Evolutionary conservation across 2,329 filamentous ascomycete genomes (phyloP), one percentile per base, ranked within the genome.

Genomic region (Fusarium azukiicola): DNA sequence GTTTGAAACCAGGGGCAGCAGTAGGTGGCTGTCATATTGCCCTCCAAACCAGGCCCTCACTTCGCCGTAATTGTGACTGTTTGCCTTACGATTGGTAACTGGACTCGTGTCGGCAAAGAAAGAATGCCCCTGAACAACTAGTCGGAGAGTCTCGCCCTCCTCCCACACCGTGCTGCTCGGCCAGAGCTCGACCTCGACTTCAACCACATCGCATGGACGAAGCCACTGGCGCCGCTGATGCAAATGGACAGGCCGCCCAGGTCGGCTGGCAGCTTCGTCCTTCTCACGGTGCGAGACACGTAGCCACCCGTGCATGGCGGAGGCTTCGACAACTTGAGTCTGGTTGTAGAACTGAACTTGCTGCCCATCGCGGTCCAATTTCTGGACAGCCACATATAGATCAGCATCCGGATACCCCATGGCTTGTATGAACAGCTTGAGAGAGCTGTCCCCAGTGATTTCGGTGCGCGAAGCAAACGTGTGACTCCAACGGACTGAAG

Each of bases 151-250:
- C 36, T 74, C 68, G 2, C 72, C 72, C 38, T 54, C 72, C 42
- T 71, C 42, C 72, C 72, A 74, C 6, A 74, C 23, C 6, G 72
- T 74, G 17, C 72, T 71, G 6, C 27, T 40, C 10, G 72, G 72
- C 72, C 72, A 71, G 16, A 74, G 54, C 40, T 74, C 72, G 16
- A 74, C 32, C 12, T 74, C 40, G 23, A 67, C 72, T n/a, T 74
- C 61, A 3, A 68, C 68, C 61, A 74, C 67, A 8, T 74, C 72
- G 3, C 32, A n/a, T 7, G 64, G 52, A 6, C 23, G 61, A n/a
- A 74, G 61, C 72, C 72, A 74, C 11, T 46, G 27, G 8, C 54
- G 50, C 23, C 64, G 40, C 27, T 46, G 56, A 23, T 61, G 56
- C 14, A 61, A 61, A 61, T 61, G 56, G 12, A 61, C 38, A n/a